Conservation (phyloP, 495 filamentous ascomycete genomes). For the Hypoxylon cercidicola region DNA sequence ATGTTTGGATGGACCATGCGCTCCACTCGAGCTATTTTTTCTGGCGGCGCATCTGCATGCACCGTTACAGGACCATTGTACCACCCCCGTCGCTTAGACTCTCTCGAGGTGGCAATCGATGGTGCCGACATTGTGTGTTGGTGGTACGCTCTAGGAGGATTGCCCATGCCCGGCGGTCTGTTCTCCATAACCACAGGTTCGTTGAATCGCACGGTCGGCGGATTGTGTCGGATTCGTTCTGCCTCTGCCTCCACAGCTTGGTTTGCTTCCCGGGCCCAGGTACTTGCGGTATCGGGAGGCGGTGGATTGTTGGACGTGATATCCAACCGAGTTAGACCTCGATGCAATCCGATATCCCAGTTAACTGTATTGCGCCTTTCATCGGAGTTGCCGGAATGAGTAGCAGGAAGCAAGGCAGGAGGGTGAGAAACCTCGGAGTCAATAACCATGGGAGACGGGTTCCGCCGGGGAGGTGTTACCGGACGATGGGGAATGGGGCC, state of each 20-base stretch:
- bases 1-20: conserved; percentile 62
- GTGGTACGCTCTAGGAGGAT: conserved; percentile 47
- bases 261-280: conserved; percentile 62
- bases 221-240: conserved; percentile 52
- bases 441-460: conserved; percentile 75
- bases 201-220: conserved; percentile 60
- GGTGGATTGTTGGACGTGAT: conserved; percentile 67
- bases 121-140: conserved; percentile 65
- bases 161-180: conserved; percentile 1
- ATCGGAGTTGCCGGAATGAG: conserved; percentile 60
- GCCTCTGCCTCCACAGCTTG: conserved; percentile 60
- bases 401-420: conserved; percentile 51
- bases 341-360: conserved; percentile 82
- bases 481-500: conserved; percentile 71
- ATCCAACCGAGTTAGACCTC: conserved; percentile 77
- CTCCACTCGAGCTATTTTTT: conserved; percentile 55
- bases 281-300: conserved; percentile 64
- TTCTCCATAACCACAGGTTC: conserved; percentile 35
- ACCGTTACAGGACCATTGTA: conserved; percentile 68
- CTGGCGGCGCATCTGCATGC: conserved; percentile 49
- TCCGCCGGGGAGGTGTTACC: conserved; percentile 69
- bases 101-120: conserved; percentile 61
- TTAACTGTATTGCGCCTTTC: conserved; percentile 71
- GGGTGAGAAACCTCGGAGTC: conserved; percentile 61
- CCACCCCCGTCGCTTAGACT: conserved; percentile 73